Conservation (phyloP, 2,329 filamentous ascomycete genomes). For the Rutstroemia sp. region DNA sequence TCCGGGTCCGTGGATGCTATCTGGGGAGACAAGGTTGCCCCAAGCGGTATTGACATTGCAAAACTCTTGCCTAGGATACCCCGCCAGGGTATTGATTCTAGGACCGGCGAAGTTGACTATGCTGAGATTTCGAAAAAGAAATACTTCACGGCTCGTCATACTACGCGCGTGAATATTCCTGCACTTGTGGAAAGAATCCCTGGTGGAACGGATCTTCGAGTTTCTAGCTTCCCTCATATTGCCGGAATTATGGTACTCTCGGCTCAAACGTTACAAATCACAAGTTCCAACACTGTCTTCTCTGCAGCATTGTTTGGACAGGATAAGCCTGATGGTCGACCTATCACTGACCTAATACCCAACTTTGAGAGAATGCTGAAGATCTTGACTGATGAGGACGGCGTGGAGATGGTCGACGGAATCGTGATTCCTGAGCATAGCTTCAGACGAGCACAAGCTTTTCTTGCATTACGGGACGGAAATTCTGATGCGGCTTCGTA, state of each 20-base stretch:
- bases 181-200: conserved; percentile 70
- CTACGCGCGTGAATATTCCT: conserved; percentile 72
- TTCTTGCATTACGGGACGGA: conserved; percentile 77
- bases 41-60: conserved; percentile 65
- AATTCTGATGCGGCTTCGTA: conserved; percentile 69
- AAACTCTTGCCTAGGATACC: conserved; percentile 77
- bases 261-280: conserved; percentile 69
- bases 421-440: conserved; percentile 95
- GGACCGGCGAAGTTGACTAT: conserved; percentile 69
- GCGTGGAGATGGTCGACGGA: conserved; percentile 77
- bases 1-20: conserved; percentile 76
- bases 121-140: conserved; percentile 63
- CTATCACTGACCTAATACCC: conserved; percentile 75
- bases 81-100: conserved; percentile 62
- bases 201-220: conserved; percentile 63
- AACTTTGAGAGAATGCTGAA: conserved; percentile 78
- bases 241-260: conserved; percentile 91
- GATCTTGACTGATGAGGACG: conserved; percentile 79
- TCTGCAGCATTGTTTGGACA: conserved; percentile 88
- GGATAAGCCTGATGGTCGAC: conserved; percentile 71
- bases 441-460: conserved; percentile 80
- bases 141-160: conserved; percentile 80
- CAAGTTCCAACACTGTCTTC: conserved; percentile 92
- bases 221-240: conserved; percentile 95
- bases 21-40: conserved; percentile 67